Percentiles rank a stretch among this genome's conserved stretches.
These are phyloP conservation scores for Centaurea solstitialis DNA, from an alignment of 129 eudicot species.

Conservation along the genomic window DNA sequence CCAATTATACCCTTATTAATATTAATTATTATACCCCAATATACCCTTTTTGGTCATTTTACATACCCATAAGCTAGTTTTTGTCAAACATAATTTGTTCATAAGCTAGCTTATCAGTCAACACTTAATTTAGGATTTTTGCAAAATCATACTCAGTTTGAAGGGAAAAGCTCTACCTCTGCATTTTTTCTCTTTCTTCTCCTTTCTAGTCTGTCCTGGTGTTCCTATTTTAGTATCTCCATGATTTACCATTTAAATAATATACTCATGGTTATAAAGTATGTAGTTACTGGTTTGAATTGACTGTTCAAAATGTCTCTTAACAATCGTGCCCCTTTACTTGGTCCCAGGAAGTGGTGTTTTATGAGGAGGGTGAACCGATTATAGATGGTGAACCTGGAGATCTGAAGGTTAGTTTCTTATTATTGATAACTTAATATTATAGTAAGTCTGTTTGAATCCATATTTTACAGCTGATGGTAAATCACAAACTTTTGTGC, in stretches of 20 bases:
- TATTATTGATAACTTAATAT: constrained; percentile 6
- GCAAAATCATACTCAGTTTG: neutral
- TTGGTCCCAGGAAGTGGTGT: constrained; percentile 71
- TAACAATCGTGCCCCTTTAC: neutral
- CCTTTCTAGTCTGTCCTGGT: neutral
- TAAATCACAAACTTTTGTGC: constrained; percentile 19
- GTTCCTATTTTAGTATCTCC: neutral
- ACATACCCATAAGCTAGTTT: too few relatives aligned
- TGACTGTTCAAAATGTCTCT: constrained; percentile 9
- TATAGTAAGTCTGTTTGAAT: neutral
- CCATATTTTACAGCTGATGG: neutral
- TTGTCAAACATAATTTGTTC: too few relatives aligned
- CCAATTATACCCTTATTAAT: too few relatives aligned
- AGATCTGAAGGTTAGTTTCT: constrained; percentile 73
- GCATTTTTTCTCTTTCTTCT: neutral
- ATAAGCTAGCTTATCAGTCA: too few relatives aligned
- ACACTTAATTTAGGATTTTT: neutral
- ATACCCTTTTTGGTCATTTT: too few relatives aligned
- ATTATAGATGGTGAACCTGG: constrained; percentile 94
- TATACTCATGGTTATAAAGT: neutral
- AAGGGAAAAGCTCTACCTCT: neutral
- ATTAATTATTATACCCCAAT: too few relatives aligned
- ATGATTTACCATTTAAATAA: neutral
- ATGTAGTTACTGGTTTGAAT: neutral
- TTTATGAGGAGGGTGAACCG: constrained; percentile 95